Percentiles rank a stretch among this genome's conserved stretches.
These are phyloP conservation scores for Otatea glauca DNA, from an alignment of 176 grass and related monocot genomes.

Conservation along the genomic window DNA sequence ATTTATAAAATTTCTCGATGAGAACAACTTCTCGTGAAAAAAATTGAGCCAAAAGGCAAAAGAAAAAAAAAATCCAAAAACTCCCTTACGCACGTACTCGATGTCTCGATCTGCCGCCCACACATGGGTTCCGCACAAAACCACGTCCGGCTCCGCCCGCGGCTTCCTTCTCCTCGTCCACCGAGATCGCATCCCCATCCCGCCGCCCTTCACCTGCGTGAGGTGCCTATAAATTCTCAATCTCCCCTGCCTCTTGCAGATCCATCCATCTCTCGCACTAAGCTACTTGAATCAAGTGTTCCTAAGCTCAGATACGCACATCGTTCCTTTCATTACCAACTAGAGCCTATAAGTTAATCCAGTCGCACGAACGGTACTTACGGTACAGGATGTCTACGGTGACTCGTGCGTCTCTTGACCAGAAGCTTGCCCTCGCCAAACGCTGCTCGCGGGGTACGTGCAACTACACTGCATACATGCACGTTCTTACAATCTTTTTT, in stretches of 20 bases:
- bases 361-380: background rate
- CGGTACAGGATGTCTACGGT: conserved; percentile 48
- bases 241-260: background rate
- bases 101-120: background rate
- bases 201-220: too few species aligned
- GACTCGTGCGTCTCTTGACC: conserved; percentile 59
- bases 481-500: too few species aligned
- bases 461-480: background rate
- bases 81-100: background rate
- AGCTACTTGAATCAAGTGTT: background rate
- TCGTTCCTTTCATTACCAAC: background rate
- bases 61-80: too few species aligned
- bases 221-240: conserved; percentile 2
- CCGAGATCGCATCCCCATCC: too few species aligned
- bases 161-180: background rate
- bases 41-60: too few species aligned
- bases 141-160: conserved; percentile 31
- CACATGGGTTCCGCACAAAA: conserved; percentile 27
- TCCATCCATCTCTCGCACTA: background rate
- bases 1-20: too few species aligned
- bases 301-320: background rate
- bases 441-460: conserved; percentile 64
- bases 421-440: conserved; percentile 72
- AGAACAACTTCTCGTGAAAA: too few species aligned
- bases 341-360: background rate